Conservation (phyloP, 2,329 filamentous ascomycete genomes). For the Ceratocystis alfenasii region DNA sequence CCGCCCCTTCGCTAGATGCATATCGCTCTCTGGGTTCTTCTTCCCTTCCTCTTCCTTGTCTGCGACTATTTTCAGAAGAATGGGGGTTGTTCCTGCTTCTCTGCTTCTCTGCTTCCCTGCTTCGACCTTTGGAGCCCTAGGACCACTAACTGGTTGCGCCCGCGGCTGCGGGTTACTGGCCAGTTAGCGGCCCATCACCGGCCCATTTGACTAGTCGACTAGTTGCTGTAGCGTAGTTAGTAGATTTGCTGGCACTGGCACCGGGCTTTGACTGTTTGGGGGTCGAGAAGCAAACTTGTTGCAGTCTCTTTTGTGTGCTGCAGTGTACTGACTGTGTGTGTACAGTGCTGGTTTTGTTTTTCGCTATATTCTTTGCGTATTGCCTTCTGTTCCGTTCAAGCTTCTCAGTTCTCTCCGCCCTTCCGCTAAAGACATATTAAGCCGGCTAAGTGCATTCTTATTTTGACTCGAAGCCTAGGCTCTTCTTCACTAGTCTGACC, state of each 20-base stretch:
- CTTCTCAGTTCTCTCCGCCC: too few species aligned
- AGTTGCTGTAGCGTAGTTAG: background rate
- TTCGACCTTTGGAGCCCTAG: background rate
- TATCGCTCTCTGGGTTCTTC: background rate
- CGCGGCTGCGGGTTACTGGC: background rate
- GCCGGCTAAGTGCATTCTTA: too few species aligned
- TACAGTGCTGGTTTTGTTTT: background rate
- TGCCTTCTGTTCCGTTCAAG: too few species aligned
- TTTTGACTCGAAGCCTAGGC: too few species aligned
- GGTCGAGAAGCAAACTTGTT: too few species aligned
- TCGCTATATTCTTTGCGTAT: background rate
- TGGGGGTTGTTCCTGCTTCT: background rate
- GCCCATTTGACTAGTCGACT: background rate
- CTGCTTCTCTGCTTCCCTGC: background rate
- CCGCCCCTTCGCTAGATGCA: background rate
- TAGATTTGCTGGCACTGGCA: background rate
- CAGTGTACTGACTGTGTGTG: too few species aligned
- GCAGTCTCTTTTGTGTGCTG: background rate
- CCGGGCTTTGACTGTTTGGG: too few species aligned
- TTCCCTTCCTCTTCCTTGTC: too few species aligned
- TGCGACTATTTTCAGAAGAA: background rate
- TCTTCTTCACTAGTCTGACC: too few species aligned
- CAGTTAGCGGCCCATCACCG: background rate
- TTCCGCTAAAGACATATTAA: too few species aligned
- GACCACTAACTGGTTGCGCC: background rate